A percentile compares a stretch with the other conserved stretches of the same genome.
Evolutionary conservation across 129 eudicot genomes (phyloP).

Genomic region (Cynara cardunculus): DNA sequence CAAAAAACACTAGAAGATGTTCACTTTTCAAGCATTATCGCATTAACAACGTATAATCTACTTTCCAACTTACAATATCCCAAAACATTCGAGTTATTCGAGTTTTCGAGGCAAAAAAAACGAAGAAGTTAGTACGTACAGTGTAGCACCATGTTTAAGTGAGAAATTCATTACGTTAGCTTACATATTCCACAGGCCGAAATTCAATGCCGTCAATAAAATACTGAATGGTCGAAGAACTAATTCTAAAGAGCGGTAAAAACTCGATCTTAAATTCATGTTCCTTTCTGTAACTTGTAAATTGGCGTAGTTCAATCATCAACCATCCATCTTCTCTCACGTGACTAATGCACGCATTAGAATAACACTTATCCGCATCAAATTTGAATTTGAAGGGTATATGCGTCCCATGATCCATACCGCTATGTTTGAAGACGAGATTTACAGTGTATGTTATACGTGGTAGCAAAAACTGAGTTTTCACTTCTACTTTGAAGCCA

Average conservation of each 20-base stretch:
- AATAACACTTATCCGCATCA: neutral
- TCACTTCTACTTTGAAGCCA: neutral
- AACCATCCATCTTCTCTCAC: neutral
- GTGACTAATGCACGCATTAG: neutral
- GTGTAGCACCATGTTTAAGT: too few relatives aligned
- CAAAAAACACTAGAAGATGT: too few relatives aligned
- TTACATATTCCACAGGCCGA: neutral
- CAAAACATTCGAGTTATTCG: too few relatives aligned
- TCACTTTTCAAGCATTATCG: too few relatives aligned
- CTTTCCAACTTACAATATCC: too few relatives aligned
- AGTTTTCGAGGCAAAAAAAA: too few relatives aligned
- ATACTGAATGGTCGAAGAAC: neutral
- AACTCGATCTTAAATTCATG: neutral
- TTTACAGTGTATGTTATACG: neutral
- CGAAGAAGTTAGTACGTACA: too few relatives aligned
- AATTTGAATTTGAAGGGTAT: neutral
- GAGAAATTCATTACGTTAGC: neutral
- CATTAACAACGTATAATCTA: too few relatives aligned
- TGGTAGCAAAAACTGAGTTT: neutral
- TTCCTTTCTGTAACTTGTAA: neutral
- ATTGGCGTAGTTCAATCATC: neutral
- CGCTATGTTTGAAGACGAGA: neutral
- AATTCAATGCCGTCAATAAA: neutral
- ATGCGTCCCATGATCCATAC: neutral
- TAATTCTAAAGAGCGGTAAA: neutral